Evolutionary conservation across 768 basidiomycete species (phyloP).

Genomic region (Lentinula aciculospora): DNA sequence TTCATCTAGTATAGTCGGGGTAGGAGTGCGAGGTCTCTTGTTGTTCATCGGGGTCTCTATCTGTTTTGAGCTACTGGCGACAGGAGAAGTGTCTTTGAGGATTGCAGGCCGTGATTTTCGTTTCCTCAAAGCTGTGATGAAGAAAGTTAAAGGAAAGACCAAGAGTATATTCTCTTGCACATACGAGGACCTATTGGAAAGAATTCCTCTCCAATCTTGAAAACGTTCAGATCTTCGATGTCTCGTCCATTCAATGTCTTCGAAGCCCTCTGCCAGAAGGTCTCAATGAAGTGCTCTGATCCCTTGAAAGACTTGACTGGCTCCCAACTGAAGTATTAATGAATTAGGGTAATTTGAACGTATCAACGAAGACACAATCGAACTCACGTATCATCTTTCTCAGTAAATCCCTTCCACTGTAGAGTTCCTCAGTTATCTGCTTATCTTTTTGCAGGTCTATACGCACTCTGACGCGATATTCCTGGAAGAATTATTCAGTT

Average conservation of each 20-base stretch:
- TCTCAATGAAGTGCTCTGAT: slow-evolving; percentile 49
- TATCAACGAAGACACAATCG: too few relatives aligned
- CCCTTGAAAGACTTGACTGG: slow-evolving; percentile 53
- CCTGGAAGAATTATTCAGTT: slow-evolving; percentile 24
- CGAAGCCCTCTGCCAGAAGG: slow-evolving; percentile 47
- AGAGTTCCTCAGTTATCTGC: slow-evolving; percentile 3
- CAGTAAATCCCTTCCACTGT: slow-evolving; percentile 58
- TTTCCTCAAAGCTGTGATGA: background rate
- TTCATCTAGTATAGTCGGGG: background rate
- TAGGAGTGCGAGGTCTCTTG: background rate
- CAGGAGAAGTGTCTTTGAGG: background rate
- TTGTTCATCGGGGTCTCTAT: background rate
- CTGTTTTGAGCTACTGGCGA: background rate
- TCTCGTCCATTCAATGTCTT: slow-evolving; percentile 43
- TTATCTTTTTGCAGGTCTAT: background rate
- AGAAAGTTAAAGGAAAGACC: background rate
- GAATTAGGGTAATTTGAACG: background rate
- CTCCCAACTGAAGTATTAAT: slow-evolving; percentile 50
- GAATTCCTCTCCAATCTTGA: slow-evolving; percentile 50
- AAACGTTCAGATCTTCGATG: slow-evolving; percentile 37
- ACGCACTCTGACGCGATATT: slow-evolving; percentile 55
- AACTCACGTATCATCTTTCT: slow-evolving; percentile 56
- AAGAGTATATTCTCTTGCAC: slow-evolving; percentile 18
- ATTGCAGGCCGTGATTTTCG: background rate
- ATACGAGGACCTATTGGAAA: slow-evolving; percentile 50